Evolutionary conservation across 805 yeast genomes (phyloP).

Genomic region (Starmerella vitae): DNA sequence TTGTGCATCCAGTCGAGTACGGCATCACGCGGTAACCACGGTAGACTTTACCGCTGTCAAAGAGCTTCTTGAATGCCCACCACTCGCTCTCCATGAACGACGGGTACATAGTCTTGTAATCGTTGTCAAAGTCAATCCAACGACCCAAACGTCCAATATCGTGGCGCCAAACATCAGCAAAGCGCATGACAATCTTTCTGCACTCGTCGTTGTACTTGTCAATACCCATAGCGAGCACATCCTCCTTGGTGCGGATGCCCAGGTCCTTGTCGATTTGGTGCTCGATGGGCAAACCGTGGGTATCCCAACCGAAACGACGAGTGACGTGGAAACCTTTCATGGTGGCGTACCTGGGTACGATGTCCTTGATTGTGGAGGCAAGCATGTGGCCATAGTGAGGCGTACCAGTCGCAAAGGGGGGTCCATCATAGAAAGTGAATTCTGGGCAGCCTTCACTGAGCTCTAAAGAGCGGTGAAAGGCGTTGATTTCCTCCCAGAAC

Average conservation of each 20-base stretch:
- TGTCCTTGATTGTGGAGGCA: constrained; percentile 94
- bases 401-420: constrained; percentile 98
- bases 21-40: constrained; percentile 98
- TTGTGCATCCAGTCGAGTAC: constrained; percentile 91
- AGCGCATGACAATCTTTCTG: constrained; percentile 93
- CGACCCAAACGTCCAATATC: constrained; percentile 92
- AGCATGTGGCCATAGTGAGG: constrained; percentile 98
- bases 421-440: constrained; percentile 94
- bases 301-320: constrained; percentile 99
- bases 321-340: constrained; percentile 95
- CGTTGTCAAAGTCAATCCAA: constrained; percentile 99
- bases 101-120: constrained; percentile 92
- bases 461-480: constrained; percentile 78
- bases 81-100: constrained; percentile 95
- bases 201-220: constrained; percentile 90
- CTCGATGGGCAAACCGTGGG: constrained; percentile 97
- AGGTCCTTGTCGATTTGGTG: constrained; percentile 97
- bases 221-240: constrained; percentile 87
- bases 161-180: constrained; percentile 86
- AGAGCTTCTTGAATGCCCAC: constrained; percentile 95
- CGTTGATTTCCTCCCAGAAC: constrained; percentile 82
- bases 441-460: constrained; percentile 74
- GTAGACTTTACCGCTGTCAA: constrained; percentile 75
- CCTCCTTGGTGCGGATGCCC: constrained; percentile 85
- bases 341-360: constrained; percentile 93